These are phyloP conservation scores for Pulveroboletus sp. DNA, from an alignment of 768 basidiomycete species.

Conservation along the genomic window DNA sequence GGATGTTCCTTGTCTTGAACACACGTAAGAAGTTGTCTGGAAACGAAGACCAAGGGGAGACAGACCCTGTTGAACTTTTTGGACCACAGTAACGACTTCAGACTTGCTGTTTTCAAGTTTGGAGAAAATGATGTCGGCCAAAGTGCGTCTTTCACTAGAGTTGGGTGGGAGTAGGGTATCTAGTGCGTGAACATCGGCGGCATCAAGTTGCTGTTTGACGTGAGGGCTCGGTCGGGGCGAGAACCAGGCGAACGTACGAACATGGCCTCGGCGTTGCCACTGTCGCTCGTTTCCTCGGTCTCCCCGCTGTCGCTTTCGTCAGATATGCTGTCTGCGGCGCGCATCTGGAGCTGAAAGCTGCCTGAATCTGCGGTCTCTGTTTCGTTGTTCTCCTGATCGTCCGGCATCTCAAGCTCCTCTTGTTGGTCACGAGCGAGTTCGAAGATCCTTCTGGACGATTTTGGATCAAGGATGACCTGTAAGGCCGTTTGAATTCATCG, in stretches of 20 bases:
- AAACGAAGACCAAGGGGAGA: not conserved
- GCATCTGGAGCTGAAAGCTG: constrained; percentile 23
- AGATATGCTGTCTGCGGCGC: constrained; percentile 46
- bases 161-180: constrained; percentile 77
- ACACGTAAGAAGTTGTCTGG: constrained; percentile 4
- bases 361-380: constrained; percentile 25
- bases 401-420: constrained; percentile 70
- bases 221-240: constrained; percentile 4
- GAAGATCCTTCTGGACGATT: constrained; percentile 82
- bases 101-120: constrained; percentile 74
- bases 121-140: constrained; percentile 95
- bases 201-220: constrained; percentile 73
- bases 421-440: constrained; percentile 92
- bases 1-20: constrained; percentile 46
- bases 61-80: constrained; percentile 57
- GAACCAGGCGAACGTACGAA: constrained; percentile 41
- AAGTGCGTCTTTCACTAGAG: constrained; percentile 70
- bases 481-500: constrained; percentile 1
- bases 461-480: constrained; percentile 71
- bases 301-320: constrained; percentile 48
- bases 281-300: constrained; percentile 16
- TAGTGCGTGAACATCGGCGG: constrained; percentile 79
- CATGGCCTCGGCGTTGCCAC: constrained; percentile 50
- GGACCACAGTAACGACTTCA: constrained; percentile 49
- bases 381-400: constrained; percentile 49